Base-by-base conservation (phyloP, 345 rosid species). In the Boechera retrofracta region DNA sequence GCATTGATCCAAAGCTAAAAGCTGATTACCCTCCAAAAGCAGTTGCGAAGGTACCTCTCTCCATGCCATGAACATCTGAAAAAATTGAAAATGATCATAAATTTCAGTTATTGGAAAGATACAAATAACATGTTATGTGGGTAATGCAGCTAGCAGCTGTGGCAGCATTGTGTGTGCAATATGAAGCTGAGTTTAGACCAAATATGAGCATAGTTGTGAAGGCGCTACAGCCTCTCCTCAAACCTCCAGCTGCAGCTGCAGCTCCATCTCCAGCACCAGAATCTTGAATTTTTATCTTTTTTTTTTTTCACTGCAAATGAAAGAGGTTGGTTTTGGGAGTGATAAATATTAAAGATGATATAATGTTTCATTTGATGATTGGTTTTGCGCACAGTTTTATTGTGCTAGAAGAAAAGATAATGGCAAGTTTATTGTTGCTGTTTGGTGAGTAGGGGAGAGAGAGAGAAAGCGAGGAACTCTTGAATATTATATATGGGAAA, bases 21-120 rank as follows among this genome's bases (percentile, higher is more conserved):
- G 90, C 92, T n/a, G 97, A 94, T n/a, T 92, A 88, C 77, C 97
- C 98, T 47, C 92, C 93, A 9, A 94, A 94, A 85, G 98, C 95
- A 82, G 91, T 94, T 52, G 98, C 98, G 49, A 94, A 94, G 98
- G 97, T 87, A 81, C 69, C 44, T 62, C 55, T 36, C 10, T 60
- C 53, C 47, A 24, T 58, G 16, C 52, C 38, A 32, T 59, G 56
- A 72, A 64, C 48, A 71, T 55, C 36, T 39, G 8, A 38, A 59
- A 21, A 51, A 2, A 31, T 13, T 71, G 28, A 28, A 69, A 67
- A 2, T 35, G 12, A 67, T 75, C 28, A 53, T 9, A 62, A n/a
- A 42, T 41, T 7, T 52, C 3, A 67, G 42, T 10, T 13, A 60
- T 68, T 21, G 0, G 13, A 48, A 58, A 5, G 64, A 39, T 58